These are phyloP conservation scores for Fusarium pininemorale DNA, from an alignment of 2,329 filamentous ascomycete genomes.

Conservation along the genomic window DNA sequence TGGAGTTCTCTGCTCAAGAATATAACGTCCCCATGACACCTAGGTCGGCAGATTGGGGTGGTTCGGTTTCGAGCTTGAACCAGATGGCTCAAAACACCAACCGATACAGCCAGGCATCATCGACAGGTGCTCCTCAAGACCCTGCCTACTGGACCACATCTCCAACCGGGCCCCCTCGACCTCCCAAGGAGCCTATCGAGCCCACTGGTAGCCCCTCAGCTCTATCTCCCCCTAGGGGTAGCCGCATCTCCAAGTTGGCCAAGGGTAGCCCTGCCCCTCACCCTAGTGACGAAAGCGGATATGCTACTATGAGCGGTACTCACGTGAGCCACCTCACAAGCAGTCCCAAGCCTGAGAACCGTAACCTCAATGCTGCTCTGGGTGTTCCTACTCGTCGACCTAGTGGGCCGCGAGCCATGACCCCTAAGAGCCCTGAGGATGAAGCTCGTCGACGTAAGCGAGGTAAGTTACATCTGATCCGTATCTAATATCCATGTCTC, in stretches of 20 bases:
- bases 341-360: constrained; percentile 66
- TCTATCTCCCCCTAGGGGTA: constrained; percentile 57
- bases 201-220: constrained; percentile 50
- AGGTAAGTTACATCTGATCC: constrained; percentile 53
- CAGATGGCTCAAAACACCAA: constrained; percentile 59
- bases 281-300: constrained; percentile 64
- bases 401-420: constrained; percentile 69
- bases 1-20: constrained; percentile 77
- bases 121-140: constrained; percentile 44
- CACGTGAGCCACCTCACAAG: constrained; percentile 61
- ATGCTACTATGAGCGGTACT: constrained; percentile 58
- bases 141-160: constrained; percentile 59
- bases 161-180: constrained; percentile 60
- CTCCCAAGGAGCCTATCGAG: constrained; percentile 70
- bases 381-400: constrained; percentile 63
- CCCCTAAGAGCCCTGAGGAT: constrained; percentile 62
- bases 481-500: neutral
- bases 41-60: constrained; percentile 69
- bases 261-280: constrained; percentile 66
- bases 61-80: constrained; percentile 67
- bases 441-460: constrained; percentile 63
- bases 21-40: constrained; percentile 71
- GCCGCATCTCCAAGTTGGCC: constrained; percentile 60
- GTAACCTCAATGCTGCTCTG: constrained; percentile 63
- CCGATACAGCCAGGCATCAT: constrained; percentile 59